These are phyloP conservation scores for Hymenoscyphus fructigenus DNA, from an alignment of 2,329 filamentous ascomycete genomes.

Conservation along the genomic window DNA sequence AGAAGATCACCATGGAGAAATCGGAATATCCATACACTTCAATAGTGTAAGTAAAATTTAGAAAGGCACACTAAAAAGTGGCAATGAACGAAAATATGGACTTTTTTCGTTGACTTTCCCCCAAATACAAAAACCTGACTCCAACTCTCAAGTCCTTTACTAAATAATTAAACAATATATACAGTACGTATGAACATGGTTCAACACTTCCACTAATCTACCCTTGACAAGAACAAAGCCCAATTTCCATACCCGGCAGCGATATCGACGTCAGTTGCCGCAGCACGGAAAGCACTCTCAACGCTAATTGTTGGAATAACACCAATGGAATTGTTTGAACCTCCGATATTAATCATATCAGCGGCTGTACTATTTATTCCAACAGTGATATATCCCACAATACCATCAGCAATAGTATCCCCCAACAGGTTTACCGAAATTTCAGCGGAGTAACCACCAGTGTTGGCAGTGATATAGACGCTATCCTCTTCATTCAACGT, in stretches of 20 bases:
- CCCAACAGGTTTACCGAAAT: constrained; percentile 32
- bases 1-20: no score
- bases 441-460: constrained; percentile 11
- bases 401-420: constrained; percentile 35
- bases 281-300: constrained; percentile 7
- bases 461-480: constrained; percentile 4
- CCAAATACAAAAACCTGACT: no score
- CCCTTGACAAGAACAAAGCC: no score
- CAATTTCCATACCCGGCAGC: constrained; percentile 8
- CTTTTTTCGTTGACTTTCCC: no score
- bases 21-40: no score
- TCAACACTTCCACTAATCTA: no score
- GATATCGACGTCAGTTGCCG: constrained; percentile 8
- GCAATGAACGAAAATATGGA: no score
- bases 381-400: constrained; percentile 40
- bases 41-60: no score
- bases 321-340: constrained; percentile 9
- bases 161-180: no score
- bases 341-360: constrained; percentile 2
- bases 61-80: no score
- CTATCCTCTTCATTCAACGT: constrained; percentile 8
- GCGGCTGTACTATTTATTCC: constrained; percentile 32
- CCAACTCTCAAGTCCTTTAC: no score
- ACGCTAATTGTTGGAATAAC: constrained; percentile 14
- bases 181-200: no score